Evolutionary conservation across 129 eudicot genomes (phyloP).

Genomic region (Chrysanthemum lavandulifolium): DNA sequence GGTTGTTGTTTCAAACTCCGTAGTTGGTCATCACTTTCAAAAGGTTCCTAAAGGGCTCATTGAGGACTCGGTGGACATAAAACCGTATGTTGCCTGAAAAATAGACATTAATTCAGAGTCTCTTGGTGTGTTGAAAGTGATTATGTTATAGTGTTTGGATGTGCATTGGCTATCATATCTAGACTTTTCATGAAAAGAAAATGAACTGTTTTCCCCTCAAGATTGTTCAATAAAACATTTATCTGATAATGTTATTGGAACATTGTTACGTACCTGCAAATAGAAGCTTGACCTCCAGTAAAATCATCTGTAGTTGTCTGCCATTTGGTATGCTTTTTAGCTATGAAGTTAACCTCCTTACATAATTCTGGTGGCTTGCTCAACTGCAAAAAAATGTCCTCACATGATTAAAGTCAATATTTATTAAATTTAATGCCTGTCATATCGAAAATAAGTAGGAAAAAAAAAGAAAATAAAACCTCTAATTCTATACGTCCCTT

Average conservation of each 20-base stretch:
- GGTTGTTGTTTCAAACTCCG: slow-evolving; percentile 33
- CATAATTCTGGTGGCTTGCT: slow-evolving; percentile 36
- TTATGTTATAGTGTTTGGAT: background rate
- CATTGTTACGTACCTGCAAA: slow-evolving; percentile 33
- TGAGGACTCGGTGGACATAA: slow-evolving; percentile 38
- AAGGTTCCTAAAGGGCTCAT: slow-evolving; percentile 42
- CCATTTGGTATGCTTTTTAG: slow-evolving; percentile 74
- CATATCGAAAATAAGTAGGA: background rate
- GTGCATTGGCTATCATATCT: too few relatives aligned
- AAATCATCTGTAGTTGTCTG: slow-evolving; percentile 37
- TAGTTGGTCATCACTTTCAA: slow-evolving; percentile 41
- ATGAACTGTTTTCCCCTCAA: too few relatives aligned
- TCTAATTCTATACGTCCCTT: slow-evolving; percentile 43
- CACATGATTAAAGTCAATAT: background rate
- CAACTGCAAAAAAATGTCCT: slow-evolving; percentile 38
- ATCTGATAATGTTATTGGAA: background rate
- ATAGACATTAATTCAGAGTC: background rate
- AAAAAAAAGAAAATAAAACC: slow-evolving; percentile 26
- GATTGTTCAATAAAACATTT: background rate
- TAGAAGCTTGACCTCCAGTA: slow-evolving; percentile 55
- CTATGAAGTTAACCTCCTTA: slow-evolving; percentile 52
- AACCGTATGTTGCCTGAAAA: slow-evolving; percentile 45
- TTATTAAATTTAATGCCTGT: background rate
- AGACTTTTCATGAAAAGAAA: too few relatives aligned
- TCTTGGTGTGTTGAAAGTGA: background rate